Percentiles rank a stretch among this genome's conserved stretches.
Conservation (phyloP, 2,329 filamentous ascomycete species). For the Exophiala phaeomuriformis region DNA sequence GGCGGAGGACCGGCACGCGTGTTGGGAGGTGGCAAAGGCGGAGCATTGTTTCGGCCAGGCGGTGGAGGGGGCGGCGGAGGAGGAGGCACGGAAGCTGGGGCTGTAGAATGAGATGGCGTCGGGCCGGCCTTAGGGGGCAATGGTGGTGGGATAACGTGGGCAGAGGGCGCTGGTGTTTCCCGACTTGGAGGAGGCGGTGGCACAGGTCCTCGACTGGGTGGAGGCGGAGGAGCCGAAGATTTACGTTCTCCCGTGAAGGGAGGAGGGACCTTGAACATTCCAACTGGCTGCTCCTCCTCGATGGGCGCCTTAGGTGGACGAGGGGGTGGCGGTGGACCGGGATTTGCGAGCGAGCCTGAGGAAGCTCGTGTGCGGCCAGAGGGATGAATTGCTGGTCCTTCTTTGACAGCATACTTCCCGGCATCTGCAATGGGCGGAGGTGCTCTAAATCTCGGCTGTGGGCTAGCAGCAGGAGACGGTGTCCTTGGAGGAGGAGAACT, state of each 20-base stretch:
- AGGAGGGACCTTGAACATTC: constrained; percentile 70
- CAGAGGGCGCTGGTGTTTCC: constrained; percentile 33
- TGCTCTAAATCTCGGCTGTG: constrained; percentile 66
- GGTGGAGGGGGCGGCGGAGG: constrained; percentile 44
- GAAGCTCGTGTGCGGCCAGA: constrained; percentile 45
- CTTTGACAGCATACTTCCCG: constrained; percentile 67
- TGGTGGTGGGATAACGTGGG: constrained; percentile 56
- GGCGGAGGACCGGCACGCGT: constrained; percentile 36
- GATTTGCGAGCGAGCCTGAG: constrained; percentile 43
- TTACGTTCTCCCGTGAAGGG: constrained; percentile 63
- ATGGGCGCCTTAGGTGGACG: constrained; percentile 63
- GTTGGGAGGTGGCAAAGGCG: constrained; percentile 54
- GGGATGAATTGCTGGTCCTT: constrained; percentile 39
- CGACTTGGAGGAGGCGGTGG: constrained; percentile 63
- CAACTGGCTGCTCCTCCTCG: constrained; percentile 54
- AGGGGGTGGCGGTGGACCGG: constrained; percentile 61
- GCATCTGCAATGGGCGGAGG: constrained; percentile 86
- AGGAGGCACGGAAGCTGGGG: constrained; percentile 28
- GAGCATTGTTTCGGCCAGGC: constrained; percentile 37
- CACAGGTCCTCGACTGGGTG: constrained; percentile 62
- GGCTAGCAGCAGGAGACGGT: constrained; percentile 57
- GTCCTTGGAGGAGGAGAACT: constrained; percentile 59
- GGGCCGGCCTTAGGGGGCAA: constrained; percentile 47
- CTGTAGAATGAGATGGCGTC: constrained; percentile 11
- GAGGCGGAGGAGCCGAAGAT: constrained; percentile 60